These are phyloP conservation scores for Hyphopichia pseudoburtonii DNA, from an alignment of 1,139 yeast species.

Conservation along the genomic window DNA sequence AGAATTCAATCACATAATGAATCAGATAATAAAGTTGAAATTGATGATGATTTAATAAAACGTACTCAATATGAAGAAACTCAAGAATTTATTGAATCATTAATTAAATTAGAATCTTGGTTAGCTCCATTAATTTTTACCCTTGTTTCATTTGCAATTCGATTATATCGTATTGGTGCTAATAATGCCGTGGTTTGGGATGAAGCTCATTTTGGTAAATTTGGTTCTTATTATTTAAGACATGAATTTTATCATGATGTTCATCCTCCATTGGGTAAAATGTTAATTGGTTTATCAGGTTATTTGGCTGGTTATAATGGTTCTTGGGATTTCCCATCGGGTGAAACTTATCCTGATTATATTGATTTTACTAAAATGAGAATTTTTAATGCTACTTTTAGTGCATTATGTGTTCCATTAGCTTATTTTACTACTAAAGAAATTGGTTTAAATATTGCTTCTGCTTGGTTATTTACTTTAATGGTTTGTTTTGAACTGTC, in stretches of 20 bases:
- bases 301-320: conserved; percentile 95
- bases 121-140: conserved; percentile 52
- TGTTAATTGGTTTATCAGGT: conserved; percentile 94
- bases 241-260: conserved; percentile 97
- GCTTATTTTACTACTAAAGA: conserved; percentile 92
- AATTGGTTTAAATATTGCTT: conserved; percentile 73
- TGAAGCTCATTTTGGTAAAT: conserved; percentile 84
- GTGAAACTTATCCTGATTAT: conserved; percentile 80
- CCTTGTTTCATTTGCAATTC: conserved; percentile 45
- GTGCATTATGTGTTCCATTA: conserved; percentile 86
- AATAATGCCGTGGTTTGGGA: conserved; percentile 62
- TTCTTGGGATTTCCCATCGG: conserved; percentile 91
- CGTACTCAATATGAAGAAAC: conserved; percentile 29
- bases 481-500: conserved; percentile 87
- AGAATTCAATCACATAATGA: too few species aligned
- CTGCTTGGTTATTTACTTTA: conserved; percentile 85
- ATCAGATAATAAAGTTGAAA: conserved; percentile 10
- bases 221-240: conserved; percentile 88
- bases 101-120: conserved; percentile 32
- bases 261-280: conserved; percentile 97
- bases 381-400: conserved; percentile 86
- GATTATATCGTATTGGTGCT: conserved; percentile 53
- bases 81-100: conserved; percentile 31
- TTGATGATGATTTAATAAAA: conserved; percentile 18
- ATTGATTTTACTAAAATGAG: conserved; percentile 91